These are phyloP conservation scores for Xylaria hypoxylon DNA, from an alignment of 2,329 filamentous ascomycete genomes.

Conservation along the genomic window DNA sequence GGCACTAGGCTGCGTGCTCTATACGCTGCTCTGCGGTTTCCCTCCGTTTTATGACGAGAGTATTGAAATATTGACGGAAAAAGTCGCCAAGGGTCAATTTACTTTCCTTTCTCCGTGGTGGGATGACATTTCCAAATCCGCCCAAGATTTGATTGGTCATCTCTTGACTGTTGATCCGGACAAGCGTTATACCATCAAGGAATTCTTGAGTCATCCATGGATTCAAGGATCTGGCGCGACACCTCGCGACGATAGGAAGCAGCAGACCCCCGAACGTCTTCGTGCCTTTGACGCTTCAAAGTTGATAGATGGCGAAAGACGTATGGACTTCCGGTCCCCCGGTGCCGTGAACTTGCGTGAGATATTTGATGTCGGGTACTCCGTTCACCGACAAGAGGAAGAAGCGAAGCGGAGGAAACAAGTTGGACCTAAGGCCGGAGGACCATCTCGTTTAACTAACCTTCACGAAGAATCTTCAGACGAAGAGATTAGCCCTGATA, in stretches of 20 bases:
- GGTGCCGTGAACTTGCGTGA: constrained; percentile 95
- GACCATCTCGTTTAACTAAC: constrained; percentile 65
- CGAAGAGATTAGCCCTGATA: constrained; percentile 67
- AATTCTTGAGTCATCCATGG: constrained; percentile 97
- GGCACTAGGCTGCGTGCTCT: constrained; percentile 95
- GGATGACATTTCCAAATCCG: constrained; percentile 96
- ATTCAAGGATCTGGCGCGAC: constrained; percentile 74
- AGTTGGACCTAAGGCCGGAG: constrained; percentile 77
- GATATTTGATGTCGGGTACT: constrained; percentile 98
- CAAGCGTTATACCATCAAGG: constrained; percentile 90
- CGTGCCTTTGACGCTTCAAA: constrained; percentile 68
- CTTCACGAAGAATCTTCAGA: constrained; percentile 77
- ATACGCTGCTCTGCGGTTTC: constrained; percentile 96
- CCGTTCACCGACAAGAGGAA: constrained; percentile 95
- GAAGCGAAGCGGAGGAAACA: constrained; percentile 93
- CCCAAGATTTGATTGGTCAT: constrained; percentile 93
- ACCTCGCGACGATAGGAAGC: constrained; percentile 69
- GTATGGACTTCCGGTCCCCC: constrained; percentile 93
- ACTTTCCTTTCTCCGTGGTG: constrained; percentile 99
- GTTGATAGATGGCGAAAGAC: constrained; percentile 70
- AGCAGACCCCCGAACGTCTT: constrained; percentile 58
- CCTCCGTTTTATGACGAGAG: constrained; percentile 99
- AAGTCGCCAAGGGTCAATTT: constrained; percentile 95
- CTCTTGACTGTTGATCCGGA: constrained; percentile 94
- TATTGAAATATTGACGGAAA: constrained; percentile 95